These are phyloP conservation scores for Talaromyces piceae DNA, from an alignment of 2,329 filamentous ascomycete genomes.

Conservation along the genomic window DNA sequence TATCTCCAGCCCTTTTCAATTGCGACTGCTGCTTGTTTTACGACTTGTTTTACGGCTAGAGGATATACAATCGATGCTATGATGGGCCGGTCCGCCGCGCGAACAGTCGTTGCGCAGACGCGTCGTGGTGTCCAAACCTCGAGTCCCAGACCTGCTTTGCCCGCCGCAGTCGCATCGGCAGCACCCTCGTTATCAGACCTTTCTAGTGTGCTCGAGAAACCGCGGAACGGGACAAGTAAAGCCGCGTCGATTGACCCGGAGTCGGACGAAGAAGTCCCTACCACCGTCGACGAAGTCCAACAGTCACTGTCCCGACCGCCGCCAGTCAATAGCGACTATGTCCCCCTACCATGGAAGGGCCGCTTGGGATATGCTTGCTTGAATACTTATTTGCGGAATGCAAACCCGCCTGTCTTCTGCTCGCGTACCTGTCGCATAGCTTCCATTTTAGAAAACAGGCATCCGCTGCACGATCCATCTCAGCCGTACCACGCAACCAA, in stretches of 20 bases:
- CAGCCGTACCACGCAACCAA: slow-evolving; percentile 75
- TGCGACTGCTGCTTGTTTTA: not conserved
- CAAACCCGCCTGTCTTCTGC: slow-evolving; percentile 78
- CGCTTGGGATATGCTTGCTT: slow-evolving; percentile 85
- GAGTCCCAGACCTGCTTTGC: not conserved
- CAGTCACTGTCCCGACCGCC: slow-evolving; percentile 58
- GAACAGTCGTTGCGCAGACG: slow-evolving; percentile 4
- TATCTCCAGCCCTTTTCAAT: not conserved
- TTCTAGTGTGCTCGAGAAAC: slow-evolving; percentile 22
- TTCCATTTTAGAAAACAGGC: slow-evolving; percentile 80
- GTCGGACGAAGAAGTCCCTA: slow-evolving; percentile 44
- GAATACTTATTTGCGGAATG: slow-evolving; percentile 79
- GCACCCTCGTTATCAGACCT: slow-evolving; percentile 18
- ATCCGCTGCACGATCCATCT: slow-evolving; percentile 67
- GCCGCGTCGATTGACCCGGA: slow-evolving; percentile 43
- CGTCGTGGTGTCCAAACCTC: slow-evolving; percentile 10
- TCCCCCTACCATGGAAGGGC: slow-evolving; percentile 87
- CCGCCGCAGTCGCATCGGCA: slow-evolving; percentile 3
- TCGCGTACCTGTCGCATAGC: slow-evolving; percentile 87
- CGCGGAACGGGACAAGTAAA: slow-evolving; percentile 10
- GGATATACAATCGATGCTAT: not conserved
- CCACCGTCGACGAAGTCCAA: slow-evolving; percentile 51
- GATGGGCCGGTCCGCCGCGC: slow-evolving; percentile 8
- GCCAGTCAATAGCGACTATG: slow-evolving; percentile 70
- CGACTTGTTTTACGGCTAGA: not conserved